Evolutionary conservation across 2,329 filamentous ascomycete genomes (phyloP), one percentile per base, ranked within the genome.

Genomic region (Neonectria punicea): DNA sequence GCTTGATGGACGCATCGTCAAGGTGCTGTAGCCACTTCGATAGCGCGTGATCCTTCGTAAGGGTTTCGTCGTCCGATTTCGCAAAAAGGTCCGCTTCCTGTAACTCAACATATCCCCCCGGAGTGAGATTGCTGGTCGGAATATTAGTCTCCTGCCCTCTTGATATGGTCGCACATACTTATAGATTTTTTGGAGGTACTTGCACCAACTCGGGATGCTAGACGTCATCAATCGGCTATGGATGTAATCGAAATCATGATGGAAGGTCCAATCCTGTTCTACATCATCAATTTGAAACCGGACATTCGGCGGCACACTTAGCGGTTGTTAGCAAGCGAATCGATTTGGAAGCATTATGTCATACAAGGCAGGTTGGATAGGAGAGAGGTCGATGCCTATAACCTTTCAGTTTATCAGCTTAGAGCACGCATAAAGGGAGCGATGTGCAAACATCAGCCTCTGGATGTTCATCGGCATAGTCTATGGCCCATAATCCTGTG

Each of bases 361-460:
- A 4, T 51, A 61, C 66, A 65, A 66, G 32, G 49, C 47, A 1
- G 66, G 63, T 30, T 68, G n/a, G n/a, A n/a, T n/a, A n/a, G n/a
- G n/a, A n/a, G n/a, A n/a, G n/a, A n/a, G n/a, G n/a, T n/a, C n/a
- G 66, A 1, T 59, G n/a, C n/a, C n/a, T n/a, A n/a, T n/a, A n/a
- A n/a, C n/a, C n/a, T n/a, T n/a, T n/a, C n/a, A n/a, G n/a, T n/a
- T n/a, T n/a, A n/a, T n/a, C n/a, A n/a, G n/a, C n/a, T n/a, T 66
- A 9, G 66, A 63, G 1, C 55, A 63, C n/a, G 63, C 34, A 14
- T 66, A 64, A 16, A 0, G 61, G 60, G 6, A 56, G 43, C 1
- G 61, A 43, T 10, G 46, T n/a, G n/a, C n/a, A n/a, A n/a, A n/a
- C n/a, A n/a, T n/a, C n/a, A n/a, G n/a, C n/a, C n/a, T n/a, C n/a